Percentiles rank a stretch among this genome's conserved stretches.
phyloP scores from a whole-genome alignment of 73 alveolate species.

The Tetrahymena malaccensis region DNA sequence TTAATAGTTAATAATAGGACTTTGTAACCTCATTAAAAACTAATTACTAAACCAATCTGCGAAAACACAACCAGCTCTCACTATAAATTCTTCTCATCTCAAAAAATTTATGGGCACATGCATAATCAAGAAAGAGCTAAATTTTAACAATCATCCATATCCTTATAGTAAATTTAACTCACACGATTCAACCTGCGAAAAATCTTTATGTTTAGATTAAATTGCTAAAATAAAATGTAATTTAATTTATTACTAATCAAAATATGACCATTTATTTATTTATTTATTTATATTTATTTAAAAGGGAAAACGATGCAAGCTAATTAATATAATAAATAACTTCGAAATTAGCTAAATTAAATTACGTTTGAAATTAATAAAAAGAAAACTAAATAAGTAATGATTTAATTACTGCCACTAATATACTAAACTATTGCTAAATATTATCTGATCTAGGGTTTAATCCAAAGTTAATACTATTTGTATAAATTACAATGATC shows the following conservation, averaged over 20 bases:
- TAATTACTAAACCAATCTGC: not conserved
- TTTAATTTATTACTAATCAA: too few relatives aligned
- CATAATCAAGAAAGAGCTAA: not conserved
- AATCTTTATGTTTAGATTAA: too few relatives aligned
- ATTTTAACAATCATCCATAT: not conserved
- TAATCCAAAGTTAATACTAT: not conserved
- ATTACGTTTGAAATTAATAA: not conserved
- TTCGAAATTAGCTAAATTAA: not conserved
- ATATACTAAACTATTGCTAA: not conserved
- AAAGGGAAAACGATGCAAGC: not conserved
- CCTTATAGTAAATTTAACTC: not conserved
- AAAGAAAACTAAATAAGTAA: not conserved
- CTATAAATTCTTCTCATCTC: not conserved
- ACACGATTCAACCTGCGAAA: too few relatives aligned
- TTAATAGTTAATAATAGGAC: not conserved
- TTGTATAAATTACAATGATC: too few relatives aligned
- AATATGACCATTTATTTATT: too few relatives aligned
- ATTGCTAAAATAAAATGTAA: not conserved
- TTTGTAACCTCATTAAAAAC: not conserved
- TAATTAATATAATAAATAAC: too few relatives aligned
- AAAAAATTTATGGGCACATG: not conserved
- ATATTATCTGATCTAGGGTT: not conserved
- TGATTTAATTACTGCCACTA: not conserved
- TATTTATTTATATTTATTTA: too few relatives aligned
- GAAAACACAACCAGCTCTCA: not conserved